Conservation (phyloP, 2,329 filamentous ascomycete genomes). For the Pezicula neosporulosa region DNA sequence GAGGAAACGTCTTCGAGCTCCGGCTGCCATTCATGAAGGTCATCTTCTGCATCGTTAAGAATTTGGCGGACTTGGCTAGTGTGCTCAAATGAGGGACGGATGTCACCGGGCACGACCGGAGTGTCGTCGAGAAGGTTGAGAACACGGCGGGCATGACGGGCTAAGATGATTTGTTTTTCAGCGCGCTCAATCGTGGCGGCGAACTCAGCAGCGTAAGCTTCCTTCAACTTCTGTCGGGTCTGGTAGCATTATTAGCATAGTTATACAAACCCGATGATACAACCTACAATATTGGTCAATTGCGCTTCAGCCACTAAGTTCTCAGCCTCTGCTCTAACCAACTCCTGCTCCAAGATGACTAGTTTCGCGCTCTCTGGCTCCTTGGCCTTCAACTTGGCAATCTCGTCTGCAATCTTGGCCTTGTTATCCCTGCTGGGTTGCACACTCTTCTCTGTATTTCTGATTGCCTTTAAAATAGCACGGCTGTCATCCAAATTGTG, state of each 20-base stretch:
- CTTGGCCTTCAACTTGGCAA: slow-evolving; percentile 86
- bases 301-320: slow-evolving; percentile 95
- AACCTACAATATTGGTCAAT: slow-evolving; percentile 83
- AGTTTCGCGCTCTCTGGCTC: slow-evolving; percentile 82
- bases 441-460: slow-evolving; percentile 93
- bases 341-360: slow-evolving; percentile 87
- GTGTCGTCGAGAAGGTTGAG: slow-evolving; percentile 85
- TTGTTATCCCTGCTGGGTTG: slow-evolving; percentile 89
- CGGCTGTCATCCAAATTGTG: slow-evolving; percentile 85
- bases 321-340: slow-evolving; percentile 93
- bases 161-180: slow-evolving; percentile 94
- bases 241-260: slow-evolving; percentile 30
- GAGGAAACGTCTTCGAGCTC: slow-evolving; percentile 26
- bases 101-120: slow-evolving; percentile 83
- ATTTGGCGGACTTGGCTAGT: slow-evolving; percentile 72
- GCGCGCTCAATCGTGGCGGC: slow-evolving; percentile 90
- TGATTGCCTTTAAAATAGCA: slow-evolving; percentile 79
- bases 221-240: slow-evolving; percentile 95
- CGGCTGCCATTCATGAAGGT: slow-evolving; percentile 70
- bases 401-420: slow-evolving; percentile 86
- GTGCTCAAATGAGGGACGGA: slow-evolving; percentile 64
- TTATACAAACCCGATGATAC: neutral
- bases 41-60: slow-evolving; percentile 87
- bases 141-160: slow-evolving; percentile 83
- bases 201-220: slow-evolving; percentile 87